Evolutionary conservation across 2,329 filamentous ascomycete genomes (phyloP).

Genomic region (Claviceps pusilla): DNA sequence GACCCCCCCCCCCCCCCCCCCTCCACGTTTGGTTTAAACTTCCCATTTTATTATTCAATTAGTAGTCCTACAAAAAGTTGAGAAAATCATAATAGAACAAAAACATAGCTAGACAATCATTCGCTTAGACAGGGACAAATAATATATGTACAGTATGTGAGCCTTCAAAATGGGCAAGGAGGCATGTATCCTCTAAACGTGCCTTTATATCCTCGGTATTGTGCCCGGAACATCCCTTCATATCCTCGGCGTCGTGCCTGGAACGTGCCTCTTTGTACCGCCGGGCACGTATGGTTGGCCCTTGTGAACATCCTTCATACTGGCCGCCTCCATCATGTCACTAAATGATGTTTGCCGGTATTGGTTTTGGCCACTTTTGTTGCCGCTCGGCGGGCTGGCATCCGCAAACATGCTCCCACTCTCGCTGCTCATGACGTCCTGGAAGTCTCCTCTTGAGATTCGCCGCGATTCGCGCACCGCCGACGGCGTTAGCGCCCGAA

Average conservation of each 20-base stretch:
- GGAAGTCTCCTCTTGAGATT: conserved; percentile 19
- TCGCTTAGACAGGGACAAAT: no score
- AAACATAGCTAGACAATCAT: no score
- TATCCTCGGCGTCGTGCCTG: conserved; percentile 20
- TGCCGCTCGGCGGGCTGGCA: conserved; percentile 22
- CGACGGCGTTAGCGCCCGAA: conserved; percentile 23
- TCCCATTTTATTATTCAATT: no score
- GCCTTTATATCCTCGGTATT: no score
- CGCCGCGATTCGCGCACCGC: conserved; percentile 12
- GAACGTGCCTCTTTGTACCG: conserved; percentile 12
- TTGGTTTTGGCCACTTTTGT: conserved; percentile 3
- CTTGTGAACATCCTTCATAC: conserved; percentile 25
- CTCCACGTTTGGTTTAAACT: no score
- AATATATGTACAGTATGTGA: no score
- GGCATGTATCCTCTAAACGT: no score
- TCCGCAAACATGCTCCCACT: conserved; percentile 40
- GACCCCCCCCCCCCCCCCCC: no score
- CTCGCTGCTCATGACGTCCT: conserved; percentile 30
- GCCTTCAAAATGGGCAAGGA: no score
- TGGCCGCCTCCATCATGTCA: conserved; percentile 36
- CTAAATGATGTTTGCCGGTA: conserved; percentile 33
- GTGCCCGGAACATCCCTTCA: not conserved
- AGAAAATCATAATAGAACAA: no score
- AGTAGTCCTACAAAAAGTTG: no score
- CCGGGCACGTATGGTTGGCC: conserved; percentile 23